These are phyloP conservation scores for Piloderma croceum DNA, from an alignment of 768 basidiomycete genomes.

Conservation along the genomic window DNA sequence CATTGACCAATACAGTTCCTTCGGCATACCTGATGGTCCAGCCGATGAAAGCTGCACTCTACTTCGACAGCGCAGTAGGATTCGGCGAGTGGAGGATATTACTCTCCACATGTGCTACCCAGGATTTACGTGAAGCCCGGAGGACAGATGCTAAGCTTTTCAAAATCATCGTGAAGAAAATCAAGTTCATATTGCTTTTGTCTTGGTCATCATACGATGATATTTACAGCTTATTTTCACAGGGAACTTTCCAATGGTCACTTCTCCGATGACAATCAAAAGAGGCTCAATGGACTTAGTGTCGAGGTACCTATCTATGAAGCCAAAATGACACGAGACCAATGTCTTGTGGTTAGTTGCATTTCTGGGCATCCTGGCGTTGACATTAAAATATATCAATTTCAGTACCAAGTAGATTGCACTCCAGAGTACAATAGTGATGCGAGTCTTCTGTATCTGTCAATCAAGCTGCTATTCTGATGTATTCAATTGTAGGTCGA, in stretches of 20 bases:
- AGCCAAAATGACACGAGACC: slow-evolving; percentile 57
- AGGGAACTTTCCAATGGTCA: slow-evolving; percentile 68
- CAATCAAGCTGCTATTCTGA: background rate
- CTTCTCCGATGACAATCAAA: slow-evolving; percentile 67
- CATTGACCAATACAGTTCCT: slow-evolving; percentile 10
- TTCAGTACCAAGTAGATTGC: slow-evolving; percentile 47
- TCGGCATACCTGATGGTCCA: slow-evolving; percentile 43
- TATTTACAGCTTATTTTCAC: background rate
- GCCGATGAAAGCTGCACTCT: slow-evolving; percentile 54
- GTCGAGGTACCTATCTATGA: slow-evolving; percentile 56
- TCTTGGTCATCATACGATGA: background rate
- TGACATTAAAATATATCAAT: background rate
- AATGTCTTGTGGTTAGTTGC: slow-evolving; percentile 42
- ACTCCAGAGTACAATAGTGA: slow-evolving; percentile 31
- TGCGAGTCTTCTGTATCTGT: slow-evolving; percentile 14
- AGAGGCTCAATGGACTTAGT: slow-evolving; percentile 41
- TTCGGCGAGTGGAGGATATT: slow-evolving; percentile 64
- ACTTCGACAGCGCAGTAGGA: slow-evolving; percentile 52
- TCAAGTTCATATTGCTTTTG: no score
- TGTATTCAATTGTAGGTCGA: slow-evolving; percentile 11
- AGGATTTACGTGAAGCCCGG: slow-evolving; percentile 42
- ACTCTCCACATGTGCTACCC: slow-evolving; percentile 46
- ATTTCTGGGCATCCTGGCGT: background rate
- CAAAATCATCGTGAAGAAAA: slow-evolving; percentile 58
- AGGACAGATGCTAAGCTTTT: slow-evolving; percentile 43